Base-by-base conservation (phyloP, 2,329 filamentous ascomycete genomes). In the Penicillium sp. region DNA sequence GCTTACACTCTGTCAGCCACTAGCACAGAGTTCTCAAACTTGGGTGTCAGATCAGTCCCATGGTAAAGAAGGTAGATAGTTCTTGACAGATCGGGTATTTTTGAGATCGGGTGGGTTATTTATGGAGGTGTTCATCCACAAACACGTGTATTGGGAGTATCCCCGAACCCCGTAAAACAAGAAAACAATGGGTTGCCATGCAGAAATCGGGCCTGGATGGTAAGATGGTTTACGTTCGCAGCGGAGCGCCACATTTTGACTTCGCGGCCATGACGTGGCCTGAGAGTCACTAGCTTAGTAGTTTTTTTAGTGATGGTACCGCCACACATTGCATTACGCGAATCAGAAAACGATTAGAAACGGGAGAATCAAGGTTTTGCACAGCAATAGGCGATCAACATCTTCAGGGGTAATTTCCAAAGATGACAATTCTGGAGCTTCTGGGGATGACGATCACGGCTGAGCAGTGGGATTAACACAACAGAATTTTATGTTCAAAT, bases 201-300 rank as follows among this genome's bases (percentile, higher is more conserved):
- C 34, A 13, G 13, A n/a, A 4, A n/a, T 4, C 14, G 13, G 16
- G 32, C 49, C 40, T 14, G 47, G 32, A 31, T 2, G 14, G 24
- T 29, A 40, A 24, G 13, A 6, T 42, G 14, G 24, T 46, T 54
- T 45, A 44, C 43, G 21, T 47, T 55, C 21, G 47, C 22, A 43
- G 38, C 45, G 51, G 44, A 60, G 57, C 54, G 54, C 42, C 52
- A 56, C 50, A 42, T 44, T 43, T 49, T 48, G 31, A 43, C 43
- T 31, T 39, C 34, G 39, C 47, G 18, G 32, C 29, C 49, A 57
- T 60, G 56, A 59, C 58, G 56, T 46, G 58, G 54, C 58, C 40
- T 50, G 43, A 21, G 43, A 52, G 45, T 57, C 59, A 58, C 38
- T 40, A 40, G 38, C n/a, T n/a, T 36, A 36, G 34, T n/a, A 36